Evolutionary conservation across 768 basidiomycete species (phyloP), one percentile per base, ranked within the genome.

Genomic region (Amanita fuliginea): DNA sequence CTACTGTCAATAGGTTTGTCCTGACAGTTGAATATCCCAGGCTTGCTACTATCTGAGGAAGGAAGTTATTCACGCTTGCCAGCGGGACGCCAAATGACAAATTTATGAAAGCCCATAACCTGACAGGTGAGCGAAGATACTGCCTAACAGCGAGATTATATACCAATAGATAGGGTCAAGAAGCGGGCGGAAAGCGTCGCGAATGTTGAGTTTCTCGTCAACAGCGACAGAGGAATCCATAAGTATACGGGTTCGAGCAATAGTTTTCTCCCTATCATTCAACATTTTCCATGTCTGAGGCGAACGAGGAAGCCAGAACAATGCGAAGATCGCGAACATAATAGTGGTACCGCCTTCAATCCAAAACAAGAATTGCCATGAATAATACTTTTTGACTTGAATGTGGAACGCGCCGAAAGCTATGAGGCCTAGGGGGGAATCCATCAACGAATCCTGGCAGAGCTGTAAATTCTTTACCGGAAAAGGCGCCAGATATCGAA

Each of bases 321-420:
- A 70, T 22, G 72, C 73, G 49, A 76, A 67, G 7, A 67, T 56
- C 8, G 75, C 72, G 48, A 76, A 72, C 3, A 59, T 47, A 6
- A 72, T 53, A 1, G 70, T 74, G 10, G 64, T 63, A 6, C 62
- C 69, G 33, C 73, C 71, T 65, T 76, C 74, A 42, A 76, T 72
- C 70, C 74, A 71, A 55, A 76, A 76, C 22, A 76, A 55, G 53
- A 68, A 75, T 57, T 76, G 73, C 75, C 75, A 77, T 4, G 67
- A 63, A 54, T 74, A 64, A 53, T 75, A 67, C 16, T 62, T 67
- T 3, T 64, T 49, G 48, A 64, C 59, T 16, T 68, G 49, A 19
- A 76, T 69, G 22, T 75, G 73, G 55, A 77, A 77, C n/a, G 73
- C 70, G 28, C 72, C 75, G 53, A 71, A 76, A 1, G 74, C 72